A percentile compares a stretch with the other conserved stretches of the same genome.
Evolutionary conservation across 805 yeast species (phyloP).

Genomic region (Hanseniaspora mollemarum): DNA sequence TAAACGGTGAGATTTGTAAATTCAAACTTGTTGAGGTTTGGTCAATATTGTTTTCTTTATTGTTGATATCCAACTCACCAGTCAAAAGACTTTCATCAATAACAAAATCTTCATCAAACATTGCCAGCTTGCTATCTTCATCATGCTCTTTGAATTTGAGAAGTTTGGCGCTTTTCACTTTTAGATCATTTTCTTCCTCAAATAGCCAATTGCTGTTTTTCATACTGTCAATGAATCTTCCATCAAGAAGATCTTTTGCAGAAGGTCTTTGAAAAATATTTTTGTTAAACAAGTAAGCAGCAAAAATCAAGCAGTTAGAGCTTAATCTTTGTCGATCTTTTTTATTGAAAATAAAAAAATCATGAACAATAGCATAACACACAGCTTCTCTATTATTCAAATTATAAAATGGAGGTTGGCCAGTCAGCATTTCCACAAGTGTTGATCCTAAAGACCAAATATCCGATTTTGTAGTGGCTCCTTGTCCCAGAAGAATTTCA

Average conservation of each 20-base stretch:
- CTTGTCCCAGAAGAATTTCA: constrained; percentile 74
- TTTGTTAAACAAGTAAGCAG: constrained; percentile 56
- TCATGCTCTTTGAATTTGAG: constrained; percentile 23
- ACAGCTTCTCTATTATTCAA: constrained; percentile 29
- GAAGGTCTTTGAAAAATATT: constrained; percentile 57
- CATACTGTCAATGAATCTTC: constrained; percentile 1
- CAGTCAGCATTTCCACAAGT: constrained; percentile 72
- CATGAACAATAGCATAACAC: constrained; percentile 33
- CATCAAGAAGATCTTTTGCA: constrained; percentile 43
- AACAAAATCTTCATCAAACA: constrained; percentile 16
- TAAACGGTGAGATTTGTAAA: constrained; percentile 12
- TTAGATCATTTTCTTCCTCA: constrained; percentile 13
- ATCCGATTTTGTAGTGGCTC: constrained; percentile 80
- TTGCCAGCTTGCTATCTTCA: constrained; percentile 5
- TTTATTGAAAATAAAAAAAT: constrained; percentile 20
- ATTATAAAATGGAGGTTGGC: constrained; percentile 76
- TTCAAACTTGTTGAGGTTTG: neutral
- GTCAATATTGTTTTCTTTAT: neutral
- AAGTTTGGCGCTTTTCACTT: constrained; percentile 19
- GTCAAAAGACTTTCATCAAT: neutral
- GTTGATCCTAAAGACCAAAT: constrained; percentile 96
- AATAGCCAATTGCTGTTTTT: constrained; percentile 14
- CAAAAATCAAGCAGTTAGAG: constrained; percentile 55
- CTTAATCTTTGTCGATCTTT: constrained; percentile 13
- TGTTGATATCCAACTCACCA: neutral